A percentile compares a stretch with the other conserved stretches of the same genome.
Evolutionary conservation across 2,329 filamentous ascomycete species (phyloP).

Genomic region (Xylariomycetidae sp.): DNA sequence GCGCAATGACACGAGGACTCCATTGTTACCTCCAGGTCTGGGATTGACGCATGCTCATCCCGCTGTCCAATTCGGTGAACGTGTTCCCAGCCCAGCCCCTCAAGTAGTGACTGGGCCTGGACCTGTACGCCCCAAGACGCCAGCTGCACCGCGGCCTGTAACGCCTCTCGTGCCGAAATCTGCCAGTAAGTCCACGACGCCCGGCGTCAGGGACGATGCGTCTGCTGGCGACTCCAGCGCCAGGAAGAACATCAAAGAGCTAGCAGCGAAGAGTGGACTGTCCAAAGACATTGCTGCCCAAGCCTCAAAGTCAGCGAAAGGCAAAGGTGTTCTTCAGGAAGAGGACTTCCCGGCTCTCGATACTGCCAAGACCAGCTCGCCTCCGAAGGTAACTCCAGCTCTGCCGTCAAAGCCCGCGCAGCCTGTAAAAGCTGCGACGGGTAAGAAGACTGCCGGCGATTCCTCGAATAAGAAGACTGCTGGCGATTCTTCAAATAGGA

Average conservation of each 20-base stretch:
- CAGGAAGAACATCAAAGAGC: slow-evolving; percentile 40
- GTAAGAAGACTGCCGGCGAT: slow-evolving; percentile 24
- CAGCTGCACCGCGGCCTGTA: slow-evolving; percentile 24
- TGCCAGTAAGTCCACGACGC: slow-evolving; percentile 21
- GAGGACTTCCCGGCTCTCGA: slow-evolving; percentile 61
- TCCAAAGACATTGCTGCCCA: slow-evolving; percentile 42
- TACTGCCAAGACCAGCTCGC: slow-evolving; percentile 35
- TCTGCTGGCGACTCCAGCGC: slow-evolving; percentile 21
- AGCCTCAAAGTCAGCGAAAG: slow-evolving; percentile 31
- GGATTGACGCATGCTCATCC: slow-evolving; percentile 35
- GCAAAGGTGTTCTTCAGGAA: slow-evolving; percentile 43
- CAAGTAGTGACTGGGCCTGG: slow-evolving; percentile 12
- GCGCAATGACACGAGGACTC: slow-evolving; percentile 24
- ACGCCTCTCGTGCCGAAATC: slow-evolving; percentile 25
- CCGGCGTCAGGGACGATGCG: slow-evolving; percentile 14
- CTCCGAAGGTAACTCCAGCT: slow-evolving; percentile 27
- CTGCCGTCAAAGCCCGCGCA: slow-evolving; percentile 26
- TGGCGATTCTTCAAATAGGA: slow-evolving; percentile 18
- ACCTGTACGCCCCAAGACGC: slow-evolving; percentile 12
- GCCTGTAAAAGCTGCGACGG: slow-evolving; percentile 22
- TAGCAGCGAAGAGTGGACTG: slow-evolving; percentile 41
- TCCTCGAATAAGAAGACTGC: slow-evolving; percentile 13
- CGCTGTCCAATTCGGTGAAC: slow-evolving; percentile 14
- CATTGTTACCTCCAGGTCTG: slow-evolving; percentile 44
- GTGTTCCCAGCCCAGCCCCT: slow-evolving; percentile 13